phyloP scores from a whole-genome alignment of 495 filamentous ascomycete species.

The Talaromyces proteolyticus region DNA sequence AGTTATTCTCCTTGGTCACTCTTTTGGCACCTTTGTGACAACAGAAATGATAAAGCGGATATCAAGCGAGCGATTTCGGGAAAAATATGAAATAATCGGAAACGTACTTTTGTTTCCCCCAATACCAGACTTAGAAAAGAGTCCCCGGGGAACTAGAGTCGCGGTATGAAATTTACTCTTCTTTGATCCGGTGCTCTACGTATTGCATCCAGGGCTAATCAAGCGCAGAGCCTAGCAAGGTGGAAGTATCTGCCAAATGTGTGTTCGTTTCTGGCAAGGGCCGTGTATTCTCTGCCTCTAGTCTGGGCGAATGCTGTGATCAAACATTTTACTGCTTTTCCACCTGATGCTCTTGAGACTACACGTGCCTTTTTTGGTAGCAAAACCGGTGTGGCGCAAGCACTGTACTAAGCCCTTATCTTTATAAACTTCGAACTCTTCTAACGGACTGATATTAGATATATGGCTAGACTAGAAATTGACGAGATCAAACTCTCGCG shows the following conservation, averaged over 20 bases:
- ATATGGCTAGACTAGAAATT: neutral
- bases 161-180: neutral
- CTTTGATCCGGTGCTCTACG: neutral
- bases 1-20: constrained; percentile 78
- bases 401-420: neutral
- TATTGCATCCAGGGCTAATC: neutral
- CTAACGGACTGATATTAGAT: neutral
- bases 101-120: constrained; percentile 74
- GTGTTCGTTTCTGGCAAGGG: neutral
- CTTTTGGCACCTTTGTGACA: constrained; percentile 73
- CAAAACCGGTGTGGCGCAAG: constrained; percentile 3
- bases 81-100: constrained; percentile 43
- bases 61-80: neutral
- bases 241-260: constrained; percentile 6
- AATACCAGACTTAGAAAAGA: constrained; percentile 65
- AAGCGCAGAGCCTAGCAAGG: neutral
- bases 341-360: neutral
- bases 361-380: constrained; percentile 6
- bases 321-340: constrained; percentile 1
- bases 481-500: constrained; percentile 3
- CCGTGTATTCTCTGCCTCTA: neutral
- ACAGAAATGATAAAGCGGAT: constrained; percentile 59
- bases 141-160: constrained; percentile 43
- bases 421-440: neutral
- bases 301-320: constrained; percentile 1